Evolutionary conservation across 768 basidiomycete species (phyloP), one percentile per base, ranked within the genome.

Genomic region (Hygrocybe coccinea): DNA sequence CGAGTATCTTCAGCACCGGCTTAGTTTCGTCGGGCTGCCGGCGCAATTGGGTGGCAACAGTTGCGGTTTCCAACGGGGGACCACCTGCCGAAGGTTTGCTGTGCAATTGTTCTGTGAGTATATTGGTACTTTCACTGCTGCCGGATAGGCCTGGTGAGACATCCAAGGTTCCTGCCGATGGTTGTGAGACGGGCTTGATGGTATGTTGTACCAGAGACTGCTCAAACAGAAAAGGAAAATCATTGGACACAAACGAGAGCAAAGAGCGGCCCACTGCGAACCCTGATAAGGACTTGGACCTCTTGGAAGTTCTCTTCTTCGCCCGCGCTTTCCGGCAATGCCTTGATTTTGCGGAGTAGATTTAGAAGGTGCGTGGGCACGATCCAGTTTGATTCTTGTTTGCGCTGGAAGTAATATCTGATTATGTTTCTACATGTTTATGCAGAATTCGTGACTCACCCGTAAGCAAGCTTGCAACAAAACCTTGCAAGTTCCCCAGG

Each of bases 211-310:
- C 56, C 52, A 79, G 62, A 52, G 71, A 70, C 78, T 79, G 75
- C 69, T 71, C 67, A 76, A 79, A 75, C 50, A 68, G 65, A 74
- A 62, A 65, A 63, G 57, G 65, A 71, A 63, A 68, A 47, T 60
- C 58, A 70, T 77, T 70, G 69, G 73, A 61, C 64, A 70, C 70
- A 69, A 68, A 69, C 60, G 56, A 65, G 64, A 68, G 66, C 50
- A 63, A 68, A 64, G 70, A 73, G 65, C 62, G 64, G 74, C 66
- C 75, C 75, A 73, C 62, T 76, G 77, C 80, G 78, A 80, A 82
- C 81, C 80, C 76, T 81, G 55, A 79, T 76, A 58, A 80, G 73
- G 54, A 65, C 66, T 67, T 75, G 70, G 35, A 79, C 63, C 56
- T 71, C 73, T 60, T 56, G 62, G 58, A 44, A 60, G 57, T 62